Base-by-base conservation (phyloP, 2,329 filamentous ascomycete species). In the Colletotrichum agaves region DNA sequence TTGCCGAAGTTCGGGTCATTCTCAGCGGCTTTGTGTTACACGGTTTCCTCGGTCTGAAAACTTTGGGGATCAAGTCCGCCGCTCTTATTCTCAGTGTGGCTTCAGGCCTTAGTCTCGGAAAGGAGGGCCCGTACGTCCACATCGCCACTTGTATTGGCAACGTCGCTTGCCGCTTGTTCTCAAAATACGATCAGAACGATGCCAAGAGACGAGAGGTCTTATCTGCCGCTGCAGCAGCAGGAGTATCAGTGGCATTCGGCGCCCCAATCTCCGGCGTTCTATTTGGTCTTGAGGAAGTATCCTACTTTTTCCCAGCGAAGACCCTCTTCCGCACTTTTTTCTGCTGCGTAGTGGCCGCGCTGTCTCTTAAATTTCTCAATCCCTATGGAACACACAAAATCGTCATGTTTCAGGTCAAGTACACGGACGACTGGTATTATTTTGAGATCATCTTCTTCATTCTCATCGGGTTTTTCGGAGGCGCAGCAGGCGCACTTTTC, bases 291-390 rank as follows among this genome's bases (percentile, higher is more conserved):
- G 96, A 99, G 79, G 96, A 98, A 84, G 94, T 98, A 70, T 89
- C 93, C 72, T 98, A 98, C 79, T 98, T 98, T 79, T 98, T 98
- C 77, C 95, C 96, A 0, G 93, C 95, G 5, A 98, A 99, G 81
- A 98, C 95, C 0, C 86, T 99, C 8, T 99, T 99, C 82, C 86
- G 96, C 60, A 98, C 96, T 0, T 99, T 99, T 79, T 98, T 98
- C 80, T 98, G 95, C 82, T 98, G 95, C 79, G 98, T 98, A 73
- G 91, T 92, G 35, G 94, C 96, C 1, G 94, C 96, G 0, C 80
- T 99, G 37, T 95, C 94, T 1, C 84, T 99, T 72, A 98, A 98
- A 75, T 98, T 98, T 72, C 83, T 98, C 41, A 97, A 99, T 73
- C 96, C 96, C 0, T 99, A 98, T 74, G 95, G 95, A 33, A 98